Evolutionary conservation across 2,329 filamentous ascomycete species (phyloP), one percentile per base, ranked within the genome.

Genomic region (Ascochyta pisi): DNA sequence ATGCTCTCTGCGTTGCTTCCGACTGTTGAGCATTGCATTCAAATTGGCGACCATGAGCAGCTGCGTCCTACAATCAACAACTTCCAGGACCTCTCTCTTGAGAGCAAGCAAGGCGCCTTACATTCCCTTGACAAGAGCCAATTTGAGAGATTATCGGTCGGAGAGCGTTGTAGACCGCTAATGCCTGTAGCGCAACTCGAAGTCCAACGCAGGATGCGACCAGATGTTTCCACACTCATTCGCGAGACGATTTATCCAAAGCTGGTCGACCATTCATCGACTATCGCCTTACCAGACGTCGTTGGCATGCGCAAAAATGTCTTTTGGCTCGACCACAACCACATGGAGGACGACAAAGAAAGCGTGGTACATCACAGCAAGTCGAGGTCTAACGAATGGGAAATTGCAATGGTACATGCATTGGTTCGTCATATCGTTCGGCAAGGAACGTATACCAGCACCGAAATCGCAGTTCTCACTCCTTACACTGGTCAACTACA

Each of bases 401-500:
- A 93, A 65, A 78, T 88, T 0, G 77, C 85, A 0, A 88, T 93
- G 85, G 82, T 83, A 0, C 76, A 80, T 6, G 82, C 84, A 0
- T 72, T 92, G 0, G 85, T 91, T 0, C 81, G 80, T 0, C 88
- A 93, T 65, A 73, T 93, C 0, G 77, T 89, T 5, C 79, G 81
- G 0, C 89, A 92, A 66, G 88, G 88, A 0, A 67, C 63, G 0
- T 91, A 92, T 67, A 71, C 69, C 0, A 72, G 76, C 0, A 78
- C 78, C 0, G 86, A 92, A 2, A 89, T 93, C 54, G 88, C 89
- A 0, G 84, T 94, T 0, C 68, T 93, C 6, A 92, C 89, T 0
- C 86, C 86, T 0, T 89, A 89, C 55, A 65, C 81, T 0, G 85
- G 84, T 0, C 86, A 89, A 57, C 71, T 86, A 2, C 76, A 81